Conservation (phyloP, 148 eudicot species). For the Hydrangea macrophylla region DNA sequence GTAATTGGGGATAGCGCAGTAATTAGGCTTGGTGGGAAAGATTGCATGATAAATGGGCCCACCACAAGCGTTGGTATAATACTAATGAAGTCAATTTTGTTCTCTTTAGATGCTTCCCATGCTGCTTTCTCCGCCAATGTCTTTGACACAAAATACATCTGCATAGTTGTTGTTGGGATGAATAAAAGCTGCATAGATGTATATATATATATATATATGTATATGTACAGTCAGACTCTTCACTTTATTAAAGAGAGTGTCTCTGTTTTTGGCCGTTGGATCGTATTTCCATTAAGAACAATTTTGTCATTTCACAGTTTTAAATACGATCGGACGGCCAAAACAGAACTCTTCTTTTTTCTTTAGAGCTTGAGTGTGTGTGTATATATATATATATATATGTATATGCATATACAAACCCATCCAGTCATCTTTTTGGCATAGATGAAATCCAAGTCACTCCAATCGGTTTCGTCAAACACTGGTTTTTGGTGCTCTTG, state of each 20-base stretch:
- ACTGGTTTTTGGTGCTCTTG: conserved; percentile 43
- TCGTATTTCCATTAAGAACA: no score
- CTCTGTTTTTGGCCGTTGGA: no score
- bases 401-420: conserved; percentile 35
- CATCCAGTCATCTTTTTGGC: conserved; percentile 86
- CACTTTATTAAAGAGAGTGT: no score
- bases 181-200: no score
- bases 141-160: conserved; percentile 93
- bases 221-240: no score
- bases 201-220: not conserved
- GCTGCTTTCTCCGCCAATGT: conserved; percentile 79
- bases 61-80: conserved; percentile 79
- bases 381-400: no score
- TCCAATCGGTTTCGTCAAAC: conserved; percentile 74
- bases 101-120: conserved; percentile 71
- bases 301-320: no score
- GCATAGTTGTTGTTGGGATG: no score
- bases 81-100: conserved; percentile 77
- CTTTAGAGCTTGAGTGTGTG: no score
- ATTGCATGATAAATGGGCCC: conserved; percentile 73
- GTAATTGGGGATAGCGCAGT: conserved; percentile 84
- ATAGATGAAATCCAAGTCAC: conserved; percentile 64
- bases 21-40: conserved; percentile 83
- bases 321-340: no score
- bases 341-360: no score